Evolutionary conservation across 1,139 yeast species (phyloP).

Genomic region (Nadsonia starkeyi-henricii): DNA sequence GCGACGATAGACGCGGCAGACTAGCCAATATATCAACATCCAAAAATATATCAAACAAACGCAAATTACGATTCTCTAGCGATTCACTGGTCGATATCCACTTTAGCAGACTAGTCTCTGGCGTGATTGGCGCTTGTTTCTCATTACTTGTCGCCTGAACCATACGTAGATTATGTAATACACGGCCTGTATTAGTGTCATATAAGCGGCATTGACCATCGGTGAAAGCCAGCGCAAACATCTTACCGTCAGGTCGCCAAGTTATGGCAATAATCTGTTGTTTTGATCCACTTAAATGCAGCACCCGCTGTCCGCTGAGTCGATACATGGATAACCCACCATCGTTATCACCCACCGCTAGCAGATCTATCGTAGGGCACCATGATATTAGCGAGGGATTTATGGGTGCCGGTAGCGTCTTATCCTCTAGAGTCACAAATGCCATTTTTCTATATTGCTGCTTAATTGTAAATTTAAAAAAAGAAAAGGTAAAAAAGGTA

Average conservation of each 20-base stretch:
- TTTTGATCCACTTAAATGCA: slow-evolving; percentile 15
- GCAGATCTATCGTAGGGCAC: slow-evolving; percentile 44
- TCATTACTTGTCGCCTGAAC: too few relatives aligned
- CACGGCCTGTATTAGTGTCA: slow-evolving; percentile 34
- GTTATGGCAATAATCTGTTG: slow-evolving; percentile 17
- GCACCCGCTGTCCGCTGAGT: slow-evolving; percentile 41
- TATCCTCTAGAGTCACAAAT: slow-evolving; percentile 6
- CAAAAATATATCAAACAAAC: slow-evolving; percentile 3
- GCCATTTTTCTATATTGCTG: neutral
- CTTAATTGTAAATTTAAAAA: too few relatives aligned
- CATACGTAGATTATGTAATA: slow-evolving; percentile 2
- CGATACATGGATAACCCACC: slow-evolving; percentile 40
- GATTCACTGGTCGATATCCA: slow-evolving; percentile 4
- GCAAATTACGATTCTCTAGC: neutral
- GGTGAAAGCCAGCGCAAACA: slow-evolving; percentile 33
- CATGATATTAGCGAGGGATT: slow-evolving; percentile 33
- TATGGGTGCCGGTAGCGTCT: slow-evolving; percentile 17
- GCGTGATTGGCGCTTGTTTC: neutral
- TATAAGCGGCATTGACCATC: slow-evolving; percentile 35
- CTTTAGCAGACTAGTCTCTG: neutral
- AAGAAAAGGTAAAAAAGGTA: too few relatives aligned
- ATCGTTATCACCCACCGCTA: slow-evolving; percentile 32
- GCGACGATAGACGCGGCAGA: slow-evolving; percentile 27
- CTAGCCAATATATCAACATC: slow-evolving; percentile 19
- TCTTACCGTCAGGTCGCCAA: slow-evolving; percentile 27